These are phyloP conservation scores for Oryza coarctata DNA, from an alignment of 176 grass and related monocot genomes.

Conservation along the genomic window DNA sequence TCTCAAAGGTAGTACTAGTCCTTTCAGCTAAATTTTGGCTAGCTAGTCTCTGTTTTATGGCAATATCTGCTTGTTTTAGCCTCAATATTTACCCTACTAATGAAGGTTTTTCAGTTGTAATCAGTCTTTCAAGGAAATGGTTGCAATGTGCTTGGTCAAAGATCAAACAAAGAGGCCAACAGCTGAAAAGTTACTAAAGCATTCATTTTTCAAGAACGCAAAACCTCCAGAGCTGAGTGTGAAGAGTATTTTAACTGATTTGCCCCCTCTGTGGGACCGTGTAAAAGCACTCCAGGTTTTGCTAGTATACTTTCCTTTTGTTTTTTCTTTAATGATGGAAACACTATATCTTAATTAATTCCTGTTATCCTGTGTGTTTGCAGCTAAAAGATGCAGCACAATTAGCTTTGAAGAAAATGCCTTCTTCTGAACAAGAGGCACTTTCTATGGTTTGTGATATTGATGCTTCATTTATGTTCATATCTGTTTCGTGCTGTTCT, in stretches of 20 bases:
- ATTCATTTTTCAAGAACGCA: conserved; percentile 88
- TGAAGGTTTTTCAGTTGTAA: conserved; percentile 72
- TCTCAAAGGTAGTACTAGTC: conserved; percentile 75
- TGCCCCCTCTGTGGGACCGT: conserved; percentile 88
- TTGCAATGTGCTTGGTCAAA: conserved; percentile 98
- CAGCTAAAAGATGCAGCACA: conserved; percentile 83
- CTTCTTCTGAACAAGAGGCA: conserved; percentile 73
- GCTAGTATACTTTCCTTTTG: conserved; percentile 17
- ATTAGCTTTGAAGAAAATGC: conserved; percentile 72
- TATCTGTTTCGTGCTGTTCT: neutral
- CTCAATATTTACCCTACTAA: conserved; percentile 51
- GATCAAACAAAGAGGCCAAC: conserved; percentile 97
- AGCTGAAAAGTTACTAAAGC: conserved; percentile 85
- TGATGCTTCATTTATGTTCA: neutral
- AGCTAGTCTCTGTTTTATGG: conserved; percentile 39
- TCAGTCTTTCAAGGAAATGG: conserved; percentile 99
- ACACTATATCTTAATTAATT: conserved; percentile 12
- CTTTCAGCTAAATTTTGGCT: conserved; percentile 34
- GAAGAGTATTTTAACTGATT: conserved; percentile 70
- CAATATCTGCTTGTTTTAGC: conserved; percentile 56
- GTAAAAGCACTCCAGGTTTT: conserved; percentile 89
- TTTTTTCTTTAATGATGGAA: conserved; percentile 32
- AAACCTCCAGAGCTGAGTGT: conserved; percentile 73
- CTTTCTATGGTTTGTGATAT: conserved; percentile 63
- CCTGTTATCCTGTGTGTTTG: conserved; percentile 4